phyloP scores from a whole-genome alignment of 192 early-diverging fungal species.

The Entomortierella lignicola region DNA sequence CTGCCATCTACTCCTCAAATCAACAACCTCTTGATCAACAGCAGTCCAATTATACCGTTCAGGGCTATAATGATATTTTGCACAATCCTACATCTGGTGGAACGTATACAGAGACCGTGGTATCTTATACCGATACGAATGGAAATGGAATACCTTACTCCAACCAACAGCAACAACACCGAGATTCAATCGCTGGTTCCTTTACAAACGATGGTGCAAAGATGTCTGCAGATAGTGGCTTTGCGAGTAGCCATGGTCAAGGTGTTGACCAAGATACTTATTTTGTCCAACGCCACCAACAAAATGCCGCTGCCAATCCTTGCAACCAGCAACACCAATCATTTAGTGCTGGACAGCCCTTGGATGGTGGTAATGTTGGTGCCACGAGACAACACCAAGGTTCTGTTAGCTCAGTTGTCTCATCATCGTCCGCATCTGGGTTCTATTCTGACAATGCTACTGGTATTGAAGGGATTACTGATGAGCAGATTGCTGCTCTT shows the following conservation, averaged over 20 bases:
- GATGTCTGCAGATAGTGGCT: constrained; percentile 20
- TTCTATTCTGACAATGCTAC: not conserved
- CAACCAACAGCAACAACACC: constrained; percentile 14
- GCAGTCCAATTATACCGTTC: constrained; percentile 3
- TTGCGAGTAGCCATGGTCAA: constrained; percentile 20
- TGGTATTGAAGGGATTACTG: not conserved
- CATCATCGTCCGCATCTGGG: not conserved
- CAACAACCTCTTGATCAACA: constrained; percentile 13
- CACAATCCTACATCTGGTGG: constrained; percentile 9
- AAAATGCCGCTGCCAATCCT: not conserved
- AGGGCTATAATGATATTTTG: constrained; percentile 3
- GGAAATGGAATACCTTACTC: not conserved
- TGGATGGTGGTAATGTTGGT: not conserved
- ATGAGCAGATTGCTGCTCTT: not conserved
- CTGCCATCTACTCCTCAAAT: not conserved
- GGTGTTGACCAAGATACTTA: constrained; percentile 27
- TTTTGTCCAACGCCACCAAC: constrained; percentile 20
- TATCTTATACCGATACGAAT: not conserved
- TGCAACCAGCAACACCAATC: constrained; percentile 14
- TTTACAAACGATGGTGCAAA: constrained; percentile 11
- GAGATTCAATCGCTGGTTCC: not conserved
- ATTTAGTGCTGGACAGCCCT: constrained; percentile 3
- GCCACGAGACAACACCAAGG: not conserved
- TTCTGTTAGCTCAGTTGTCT: not conserved
- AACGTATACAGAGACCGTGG: not conserved